phyloP scores from a whole-genome alignment of 495 filamentous ascomycete species.

The Tetracladium marchalianum region DNA sequence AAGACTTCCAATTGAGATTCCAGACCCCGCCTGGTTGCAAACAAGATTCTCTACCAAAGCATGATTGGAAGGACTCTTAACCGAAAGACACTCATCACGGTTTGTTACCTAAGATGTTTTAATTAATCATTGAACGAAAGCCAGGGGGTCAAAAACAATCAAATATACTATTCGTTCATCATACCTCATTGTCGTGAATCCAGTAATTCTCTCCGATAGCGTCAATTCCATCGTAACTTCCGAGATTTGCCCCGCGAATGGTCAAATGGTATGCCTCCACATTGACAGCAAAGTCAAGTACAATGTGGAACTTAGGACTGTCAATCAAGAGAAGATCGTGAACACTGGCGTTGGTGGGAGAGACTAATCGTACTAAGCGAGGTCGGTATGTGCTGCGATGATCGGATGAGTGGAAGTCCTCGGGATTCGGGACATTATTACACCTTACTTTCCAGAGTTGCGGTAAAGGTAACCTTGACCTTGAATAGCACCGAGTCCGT shows the following conservation, averaged over 20 bases:
- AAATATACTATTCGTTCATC: too few species aligned
- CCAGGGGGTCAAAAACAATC: too few species aligned
- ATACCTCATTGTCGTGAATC: slow-evolving; percentile 42
- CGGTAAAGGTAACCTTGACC: slow-evolving; percentile 38
- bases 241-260: slow-evolving; percentile 38
- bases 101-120: too few species aligned
- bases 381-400: slow-evolving; percentile 15
- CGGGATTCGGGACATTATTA: background rate
- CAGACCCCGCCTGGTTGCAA: slow-evolving; percentile 40
- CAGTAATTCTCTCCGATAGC: slow-evolving; percentile 37
- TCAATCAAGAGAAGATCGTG: slow-evolving; percentile 44
- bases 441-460: slow-evolving; percentile 7
- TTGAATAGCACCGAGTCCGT: slow-evolving; percentile 38
- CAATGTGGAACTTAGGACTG: slow-evolving; percentile 38
- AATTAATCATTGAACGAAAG: too few species aligned
- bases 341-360: slow-evolving; percentile 35
- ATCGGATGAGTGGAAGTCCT: background rate
- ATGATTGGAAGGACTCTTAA: slow-evolving; percentile 39
- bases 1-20: slow-evolving; percentile 33
- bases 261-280: slow-evolving; percentile 44
- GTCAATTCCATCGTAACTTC: slow-evolving; percentile 42
- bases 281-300: slow-evolving; percentile 35
- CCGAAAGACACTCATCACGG: slow-evolving; percentile 45
- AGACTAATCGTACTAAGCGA: slow-evolving; percentile 28
- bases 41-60: slow-evolving; percentile 42